Conservation (phyloP, 495 filamentous ascomycete genomes). For the Articulospora tetracladia region DNA sequence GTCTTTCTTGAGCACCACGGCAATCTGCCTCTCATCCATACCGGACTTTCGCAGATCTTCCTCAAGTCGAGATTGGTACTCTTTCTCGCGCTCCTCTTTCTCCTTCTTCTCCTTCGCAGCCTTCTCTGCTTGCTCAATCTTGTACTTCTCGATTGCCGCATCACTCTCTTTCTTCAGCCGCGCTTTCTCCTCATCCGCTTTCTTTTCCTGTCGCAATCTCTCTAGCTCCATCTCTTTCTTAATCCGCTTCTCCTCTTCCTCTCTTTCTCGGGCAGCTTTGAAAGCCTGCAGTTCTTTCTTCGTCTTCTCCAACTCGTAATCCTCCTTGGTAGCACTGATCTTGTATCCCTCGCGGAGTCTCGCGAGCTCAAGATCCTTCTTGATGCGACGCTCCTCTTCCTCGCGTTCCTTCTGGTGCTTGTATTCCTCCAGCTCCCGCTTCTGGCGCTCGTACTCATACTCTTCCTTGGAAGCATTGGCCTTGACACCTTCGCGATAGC, state of each 20-base stretch:
- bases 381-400: not conserved
- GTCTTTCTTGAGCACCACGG: slow-evolving; percentile 47
- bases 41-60: slow-evolving; percentile 47
- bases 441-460: not conserved
- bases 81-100: slow-evolving; percentile 43
- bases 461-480: slow-evolving; percentile 46
- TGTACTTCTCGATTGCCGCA: slow-evolving; percentile 44
- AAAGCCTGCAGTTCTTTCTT: slow-evolving; percentile 32
- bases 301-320: slow-evolving; percentile 37
- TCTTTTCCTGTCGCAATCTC: slow-evolving; percentile 38
- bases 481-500: slow-evolving; percentile 38
- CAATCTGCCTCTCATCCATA: slow-evolving; percentile 47
- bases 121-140: slow-evolving; percentile 50
- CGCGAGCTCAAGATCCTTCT: not conserved
- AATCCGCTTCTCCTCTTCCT: slow-evolving; percentile 38
- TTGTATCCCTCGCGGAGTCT: not conserved
- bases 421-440: not conserved
- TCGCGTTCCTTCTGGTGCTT: slow-evolving; percentile 41
- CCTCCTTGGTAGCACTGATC: slow-evolving; percentile 23
- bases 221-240: slow-evolving; percentile 42
- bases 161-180: slow-evolving; percentile 45
- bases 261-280: slow-evolving; percentile 35
- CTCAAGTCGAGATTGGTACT: slow-evolving; percentile 33
- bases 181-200: slow-evolving; percentile 53
- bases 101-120: slow-evolving; percentile 43